phyloP scores from a whole-genome alignment of 176 grass and related monocot genomes.

The Hordeum vulgare region MorexV3_pseudomolecules_assembly NC_058522.1:561886081-561886580 shows the following conservation, averaged over 20 bases:
- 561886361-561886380: background rate
- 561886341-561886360: background rate
- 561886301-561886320: no score
- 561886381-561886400: no score
- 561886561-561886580: background rate
- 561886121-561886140: background rate
- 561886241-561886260: background rate
- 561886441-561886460: slow-evolving; percentile 32
- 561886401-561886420: background rate
- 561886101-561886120: background rate
- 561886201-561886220: slow-evolving; percentile 43
- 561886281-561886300: background rate
- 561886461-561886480: slow-evolving; percentile 30
- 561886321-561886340: no score
- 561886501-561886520: no score
- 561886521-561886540: no score
- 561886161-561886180: slow-evolving; percentile 39
- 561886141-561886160: background rate
- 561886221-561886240: background rate
- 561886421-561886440: slow-evolving; percentile 27
- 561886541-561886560: background rate
- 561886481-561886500: background rate
- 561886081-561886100: slow-evolving; percentile 19
- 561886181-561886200: slow-evolving; percentile 5
- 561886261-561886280: background rate